Evolutionary conservation across 1,284 basidiomycete genomes (phyloP), one percentile per base, ranked within the genome.

Genomic region (Wolfiporia cocos): DNA sequence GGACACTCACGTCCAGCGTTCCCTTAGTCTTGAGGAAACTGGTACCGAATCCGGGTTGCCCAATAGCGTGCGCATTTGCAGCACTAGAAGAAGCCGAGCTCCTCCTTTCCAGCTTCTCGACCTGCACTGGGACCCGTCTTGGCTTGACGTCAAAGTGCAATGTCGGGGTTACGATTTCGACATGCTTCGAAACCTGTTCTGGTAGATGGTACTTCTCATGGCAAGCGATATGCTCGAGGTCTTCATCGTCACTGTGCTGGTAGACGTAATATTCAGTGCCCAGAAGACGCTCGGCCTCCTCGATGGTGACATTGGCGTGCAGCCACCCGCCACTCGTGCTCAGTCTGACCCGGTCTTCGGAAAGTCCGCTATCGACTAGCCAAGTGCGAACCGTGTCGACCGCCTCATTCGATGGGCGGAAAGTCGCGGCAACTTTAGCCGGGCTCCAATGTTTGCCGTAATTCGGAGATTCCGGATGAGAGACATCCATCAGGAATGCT

Each of bases 121-220:
- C 6, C 31, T 28, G 34, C 2, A 31, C n/a, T 11, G 28, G 23
- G 24, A 26, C 23, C 14, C 39, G 34, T 35, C 32, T 41, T 5
- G 19, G 48, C 21, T 62, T 52, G 28, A 57, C 50, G 43, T 66
- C 61, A 47, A 76, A 76, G 53, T 75, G 69, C 21, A 75, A 57
- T 3, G 73, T 67, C 3, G 74, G 74, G 1, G 65, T 63, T 34
- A 76, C 63, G 34, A 76, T 47, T 40, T 74, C 73, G 47, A 76
- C 58, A 48, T 74, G 70, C 18, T 61, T 56, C 22, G 62, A 52
- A 38, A 76, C 54, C 40, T 70, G 63, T 18, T 55, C 55, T 0
- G 74, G 74, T 5, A 76, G 59, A 39, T 69, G 61, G 48, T 76
- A 76, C 24, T 56, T 46, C 29, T 43, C 52, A 24, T 66, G 59